Evolutionary conservation across 352 stramenopile species (phyloP).

Genomic region (Elongisporangium anandrum): DNA sequence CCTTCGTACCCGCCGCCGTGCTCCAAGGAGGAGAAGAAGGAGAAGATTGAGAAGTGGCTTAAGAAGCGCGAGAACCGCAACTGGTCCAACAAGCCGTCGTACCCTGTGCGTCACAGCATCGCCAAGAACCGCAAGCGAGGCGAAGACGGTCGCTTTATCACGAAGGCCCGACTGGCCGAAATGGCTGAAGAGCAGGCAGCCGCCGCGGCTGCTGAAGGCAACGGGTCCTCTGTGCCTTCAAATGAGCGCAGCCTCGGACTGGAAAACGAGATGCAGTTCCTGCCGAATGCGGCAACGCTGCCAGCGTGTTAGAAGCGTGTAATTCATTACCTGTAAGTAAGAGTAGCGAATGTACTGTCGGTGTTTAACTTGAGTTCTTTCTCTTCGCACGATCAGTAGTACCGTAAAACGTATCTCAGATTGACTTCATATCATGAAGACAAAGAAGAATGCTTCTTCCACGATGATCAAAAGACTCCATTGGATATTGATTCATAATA

Average conservation of each 20-base stretch:
- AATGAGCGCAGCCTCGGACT: not conserved
- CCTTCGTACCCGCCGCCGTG: slow-evolving; percentile 70
- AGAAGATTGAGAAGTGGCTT: slow-evolving; percentile 80
- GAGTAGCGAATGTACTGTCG: not conserved
- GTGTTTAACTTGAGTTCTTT: not conserved
- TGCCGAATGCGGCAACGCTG: not conserved
- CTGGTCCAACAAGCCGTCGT: slow-evolving; percentile 84
- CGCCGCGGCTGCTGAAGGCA: slow-evolving; percentile 5
- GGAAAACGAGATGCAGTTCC: not conserved
- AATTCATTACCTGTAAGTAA: not conserved
- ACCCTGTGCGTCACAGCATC: slow-evolving; percentile 79
- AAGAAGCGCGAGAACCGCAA: slow-evolving; percentile 83
- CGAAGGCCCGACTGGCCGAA: slow-evolving; percentile 62
- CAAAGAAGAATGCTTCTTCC: too few relatives aligned
- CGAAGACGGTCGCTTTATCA: slow-evolving; percentile 82
- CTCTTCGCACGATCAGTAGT: not conserved
- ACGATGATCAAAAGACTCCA: too few relatives aligned
- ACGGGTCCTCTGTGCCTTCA: slow-evolving; percentile 5
- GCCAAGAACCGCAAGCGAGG: slow-evolving; percentile 78
- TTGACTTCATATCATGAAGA: too few relatives aligned
- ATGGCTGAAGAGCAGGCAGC: slow-evolving; percentile 60
- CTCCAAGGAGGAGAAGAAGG: slow-evolving; percentile 81
- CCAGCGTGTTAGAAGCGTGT: not conserved
- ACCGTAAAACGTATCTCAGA: too few relatives aligned
- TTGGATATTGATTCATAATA: not conserved